Evolutionary conservation across 1,284 basidiomycete genomes (phyloP).

Genomic region (Laetiporus sulphureus): DNA sequence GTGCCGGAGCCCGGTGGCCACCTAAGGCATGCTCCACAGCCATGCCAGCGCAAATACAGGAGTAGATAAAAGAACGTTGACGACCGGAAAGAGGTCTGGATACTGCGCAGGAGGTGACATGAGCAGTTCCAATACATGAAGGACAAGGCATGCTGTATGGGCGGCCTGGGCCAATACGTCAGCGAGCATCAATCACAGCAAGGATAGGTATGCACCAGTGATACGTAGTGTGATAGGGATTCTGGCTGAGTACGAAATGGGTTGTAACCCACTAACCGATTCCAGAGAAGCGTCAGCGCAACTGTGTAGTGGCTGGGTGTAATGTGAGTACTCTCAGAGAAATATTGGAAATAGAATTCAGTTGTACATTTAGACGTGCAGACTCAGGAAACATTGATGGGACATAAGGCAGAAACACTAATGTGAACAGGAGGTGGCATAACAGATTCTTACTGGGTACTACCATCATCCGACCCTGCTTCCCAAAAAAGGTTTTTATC

Average conservation of each 20-base stretch:
- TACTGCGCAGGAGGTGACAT: constrained; percentile 63
- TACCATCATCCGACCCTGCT: too few species aligned
- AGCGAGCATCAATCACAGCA: not conserved
- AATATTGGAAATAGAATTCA: too few species aligned
- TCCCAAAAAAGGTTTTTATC: too few species aligned
- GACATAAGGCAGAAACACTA: too few species aligned
- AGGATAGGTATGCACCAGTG: constrained; percentile 41
- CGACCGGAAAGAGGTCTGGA: constrained; percentile 81
- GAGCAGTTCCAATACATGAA: constrained; percentile 65
- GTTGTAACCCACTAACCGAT: constrained; percentile 73
- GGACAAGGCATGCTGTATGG: constrained; percentile 45
- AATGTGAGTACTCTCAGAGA: too few species aligned
- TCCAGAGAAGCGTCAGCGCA: constrained; percentile 69
- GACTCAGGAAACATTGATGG: too few species aligned
- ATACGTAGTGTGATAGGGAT: constrained; percentile 49
- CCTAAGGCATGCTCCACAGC: constrained; percentile 70
- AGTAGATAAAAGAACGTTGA: constrained; percentile 81
- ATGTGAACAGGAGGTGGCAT: too few species aligned
- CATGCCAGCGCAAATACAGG: constrained; percentile 71
- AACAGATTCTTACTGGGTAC: too few species aligned
- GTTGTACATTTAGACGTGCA: too few species aligned
- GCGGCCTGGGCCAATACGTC: constrained; percentile 35
- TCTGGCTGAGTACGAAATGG: constrained; percentile 38
- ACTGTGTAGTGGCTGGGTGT: too few species aligned
- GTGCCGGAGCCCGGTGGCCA: constrained; percentile 25